Conservation (phyloP, 257 asterid genomes). For the Solanum chiquidenum region DNA sequence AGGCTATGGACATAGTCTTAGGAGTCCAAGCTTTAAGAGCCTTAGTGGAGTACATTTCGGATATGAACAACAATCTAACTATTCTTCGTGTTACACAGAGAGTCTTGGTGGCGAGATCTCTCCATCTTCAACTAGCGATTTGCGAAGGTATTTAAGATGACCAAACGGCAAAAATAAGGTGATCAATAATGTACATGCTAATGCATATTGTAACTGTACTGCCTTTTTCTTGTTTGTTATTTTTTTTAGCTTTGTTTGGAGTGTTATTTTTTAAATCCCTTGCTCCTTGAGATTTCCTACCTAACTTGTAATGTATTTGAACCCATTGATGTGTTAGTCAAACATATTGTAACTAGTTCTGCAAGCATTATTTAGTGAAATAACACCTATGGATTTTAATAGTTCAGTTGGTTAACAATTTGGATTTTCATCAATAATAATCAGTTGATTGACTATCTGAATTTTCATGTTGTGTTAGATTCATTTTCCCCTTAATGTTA, state of each 20-base stretch:
- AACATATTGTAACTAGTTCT: background rate
- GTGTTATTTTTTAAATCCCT: background rate
- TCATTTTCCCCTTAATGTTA: background rate
- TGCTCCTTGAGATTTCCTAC: background rate
- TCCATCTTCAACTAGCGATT: constrained; percentile 25
- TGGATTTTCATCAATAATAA: background rate
- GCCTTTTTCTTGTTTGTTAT: background rate
- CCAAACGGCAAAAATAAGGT: background rate
- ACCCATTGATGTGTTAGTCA: background rate
- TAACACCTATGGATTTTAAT: background rate
- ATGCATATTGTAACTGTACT: background rate
- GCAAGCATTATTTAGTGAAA: background rate
- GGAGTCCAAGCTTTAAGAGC: constrained; percentile 30
- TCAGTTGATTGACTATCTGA: background rate
- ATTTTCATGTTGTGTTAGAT: background rate
- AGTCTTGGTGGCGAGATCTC: constrained; percentile 23
- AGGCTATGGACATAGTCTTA: background rate
- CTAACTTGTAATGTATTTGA: background rate
- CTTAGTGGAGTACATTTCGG: constrained; percentile 6
- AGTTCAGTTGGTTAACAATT: background rate
- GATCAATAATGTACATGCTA: background rate
- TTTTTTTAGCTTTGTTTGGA: background rate
- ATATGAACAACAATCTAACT: constrained; percentile 26
- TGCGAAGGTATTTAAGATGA: constrained; percentile 22
- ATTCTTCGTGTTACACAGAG: constrained; percentile 22